Evolutionary conservation across 129 eudicot species (phyloP).

Genomic region (Solidago caesia): DNA sequence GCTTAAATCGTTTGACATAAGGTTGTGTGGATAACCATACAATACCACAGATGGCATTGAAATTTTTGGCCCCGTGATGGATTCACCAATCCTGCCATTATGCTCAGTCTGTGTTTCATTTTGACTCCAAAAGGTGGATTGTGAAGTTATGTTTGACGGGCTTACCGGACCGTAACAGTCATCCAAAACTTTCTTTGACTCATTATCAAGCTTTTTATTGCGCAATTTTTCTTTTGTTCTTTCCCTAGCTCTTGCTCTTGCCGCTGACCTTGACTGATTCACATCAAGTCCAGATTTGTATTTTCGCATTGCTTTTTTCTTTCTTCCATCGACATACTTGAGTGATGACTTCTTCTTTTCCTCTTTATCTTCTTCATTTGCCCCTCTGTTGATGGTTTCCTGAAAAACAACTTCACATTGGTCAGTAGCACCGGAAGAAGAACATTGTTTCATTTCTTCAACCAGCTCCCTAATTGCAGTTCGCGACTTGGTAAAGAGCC

Average conservation of each 20-base stretch:
- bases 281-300: conserved; percentile 11
- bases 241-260: conserved; percentile 79
- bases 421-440: conserved; percentile 10
- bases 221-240: conserved; percentile 52
- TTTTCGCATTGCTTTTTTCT: conserved; percentile 13
- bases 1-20: conserved; percentile 12
- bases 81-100: background rate
- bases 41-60: conserved; percentile 11
- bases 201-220: conserved; percentile 21
- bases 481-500: conserved; percentile 63
- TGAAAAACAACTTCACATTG: conserved; percentile 19
- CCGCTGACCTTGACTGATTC: conserved; percentile 56
- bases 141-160: conserved; percentile 6
- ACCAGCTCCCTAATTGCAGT: conserved; percentile 53
- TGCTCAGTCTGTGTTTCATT: conserved; percentile 18
- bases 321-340: conserved; percentile 17
- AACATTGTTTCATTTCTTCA: conserved; percentile 19
- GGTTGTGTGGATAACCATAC: conserved; percentile 23
- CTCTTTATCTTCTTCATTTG: background rate
- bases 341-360: conserved; percentile 13
- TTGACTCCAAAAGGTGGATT: conserved; percentile 26
- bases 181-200: conserved; percentile 26
- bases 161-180: conserved; percentile 14
- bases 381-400: conserved; percentile 20
- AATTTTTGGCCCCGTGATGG: background rate